phyloP scores from a whole-genome alignment of 2,329 filamentous ascomycete genomes.

The Neopestalotiopsis sp. region DNA sequence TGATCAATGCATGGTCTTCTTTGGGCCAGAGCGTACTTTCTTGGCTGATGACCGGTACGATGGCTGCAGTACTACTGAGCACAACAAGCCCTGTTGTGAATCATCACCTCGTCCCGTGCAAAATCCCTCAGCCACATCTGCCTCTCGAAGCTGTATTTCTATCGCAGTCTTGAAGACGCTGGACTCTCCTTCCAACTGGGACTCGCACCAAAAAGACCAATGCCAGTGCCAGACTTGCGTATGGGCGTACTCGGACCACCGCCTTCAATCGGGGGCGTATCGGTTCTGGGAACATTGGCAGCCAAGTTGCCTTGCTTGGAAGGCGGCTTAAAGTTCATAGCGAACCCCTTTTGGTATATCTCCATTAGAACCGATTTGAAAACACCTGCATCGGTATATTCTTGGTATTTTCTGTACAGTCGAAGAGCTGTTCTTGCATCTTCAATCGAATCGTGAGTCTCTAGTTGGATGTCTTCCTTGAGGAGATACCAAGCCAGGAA shows the following conservation, averaged over 20 bases:
- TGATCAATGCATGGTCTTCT: no score
- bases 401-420: slow-evolving; percentile 86
- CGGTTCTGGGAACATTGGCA: slow-evolving; percentile 26
- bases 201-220: slow-evolving; percentile 13
- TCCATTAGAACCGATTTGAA: slow-evolving; percentile 84
- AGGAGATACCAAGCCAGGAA: slow-evolving; percentile 92
- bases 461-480: slow-evolving; percentile 91
- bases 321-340: slow-evolving; percentile 62
- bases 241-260: slow-evolving; percentile 27
- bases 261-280: slow-evolving; percentile 32
- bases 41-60: no score
- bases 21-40: no score
- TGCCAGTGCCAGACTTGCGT: slow-evolving; percentile 19
- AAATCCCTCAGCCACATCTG: not conserved
- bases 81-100: not conserved
- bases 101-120: not conserved
- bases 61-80: no score
- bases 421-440: slow-evolving; percentile 90
- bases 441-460: slow-evolving; percentile 93
- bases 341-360: slow-evolving; percentile 73
- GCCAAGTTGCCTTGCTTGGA: slow-evolving; percentile 29
- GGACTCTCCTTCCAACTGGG: slow-evolving; percentile 18
- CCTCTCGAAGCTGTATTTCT: slow-evolving; percentile 6
- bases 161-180: slow-evolving; percentile 9
- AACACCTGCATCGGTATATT: slow-evolving; percentile 86